Base-by-base conservation (phyloP, 179 eudicot species). In the Patellifolia procumbens region DNA sequence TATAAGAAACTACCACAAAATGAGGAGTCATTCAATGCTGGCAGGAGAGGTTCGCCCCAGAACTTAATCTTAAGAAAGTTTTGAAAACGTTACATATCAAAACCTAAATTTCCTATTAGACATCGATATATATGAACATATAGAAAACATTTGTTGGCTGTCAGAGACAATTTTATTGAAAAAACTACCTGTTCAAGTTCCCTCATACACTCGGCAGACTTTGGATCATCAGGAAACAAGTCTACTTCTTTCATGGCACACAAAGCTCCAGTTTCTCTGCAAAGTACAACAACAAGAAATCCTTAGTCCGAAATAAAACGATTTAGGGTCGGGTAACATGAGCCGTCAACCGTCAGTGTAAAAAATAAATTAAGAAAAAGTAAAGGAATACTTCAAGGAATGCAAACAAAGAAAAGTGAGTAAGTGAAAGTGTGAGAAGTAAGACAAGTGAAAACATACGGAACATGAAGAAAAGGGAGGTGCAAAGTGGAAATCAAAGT, bases 221-320 rank as follows among this genome's bases (percentile, higher is more conserved):
- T 95, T 26, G 97, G 85, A 80, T 95, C 99, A 82, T 90, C 97
- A 76, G 85, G 84, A 46, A 87, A 76, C 56, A 93, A 20, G 80
- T 91, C 92, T 58, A 95, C 99, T 86, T 95, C 99, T 81, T 95
- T 95, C 93, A 95, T 86, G n/a, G 99, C 99, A 76, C 99, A 95
- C 48, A 84, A 74, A 42, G 98, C 97, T 63, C 99, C 99, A 65
- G 95, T 93, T 83, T 88, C 91, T 56, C 99, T 95, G 84, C 24
- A 29, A 66, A 60, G 13, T 31, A 45, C n/a, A n/a, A n/a, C n/a
- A n/a, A n/a, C n/a, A n/a, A n/a, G n/a, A n/a, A n/a, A n/a, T n/a
- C n/a, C n/a, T n/a, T n/a, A n/a, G n/a, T n/a, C n/a, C n/a, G n/a
- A n/a, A n/a, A n/a, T n/a, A n/a, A n/a, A n/a, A n/a, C n/a, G n/a